Base-by-base conservation (phyloP, 2,329 filamentous ascomycete species). In the Basipetospora chlamydospora region DNA sequence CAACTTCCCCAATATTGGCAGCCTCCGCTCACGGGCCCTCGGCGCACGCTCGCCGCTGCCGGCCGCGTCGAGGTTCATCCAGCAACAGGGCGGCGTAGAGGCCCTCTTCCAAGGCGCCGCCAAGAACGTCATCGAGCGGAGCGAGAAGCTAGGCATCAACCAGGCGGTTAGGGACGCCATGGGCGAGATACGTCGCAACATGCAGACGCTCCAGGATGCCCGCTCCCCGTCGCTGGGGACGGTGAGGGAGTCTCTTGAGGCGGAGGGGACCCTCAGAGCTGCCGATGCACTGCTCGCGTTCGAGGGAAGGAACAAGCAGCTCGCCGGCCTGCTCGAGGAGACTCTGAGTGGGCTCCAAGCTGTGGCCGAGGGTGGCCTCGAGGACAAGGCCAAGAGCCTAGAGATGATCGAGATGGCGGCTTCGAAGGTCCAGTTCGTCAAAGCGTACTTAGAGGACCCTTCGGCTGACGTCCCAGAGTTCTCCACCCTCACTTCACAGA, bases 81-180 rank as follows among this genome's bases (percentile, higher is more conserved):
- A 73, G 28, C 67, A 69, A 28, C 61, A 60, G 20, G 70, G 66
- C 2, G 64, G 71, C 11, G 64, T 86, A 31, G 82, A 88, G 52
- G 71, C 72, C 1, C 53, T 90, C 1, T 67, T 90, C 20, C 80
- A 86, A 49, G 79, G 77, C 12, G 82, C 83, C 3, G 80, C 82
- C 15, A 82, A 79, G 49, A 77, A 75, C 36, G 75, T 88, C 12
- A 62, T 85, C 23, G 76, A 83, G 47, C 68, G 73, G 22, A 70
- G 82, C 36, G 80, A 87, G 54, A 79, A 75, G 48, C 73, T 86
- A 42, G 81, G 81, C 6, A 79, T 90, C 39, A 86, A 85, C 49
- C 79, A 81, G 53, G 81, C 78, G 0, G 74, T 90, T 6, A 71
- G 83, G n/a, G 81, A 83, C 45, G 82, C 83, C 13, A 70, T 90